Percentiles rank a stretch among this genome's conserved stretches.
Evolutionary conservation across 106 monocot species (phyloP).

Genomic region (Gastrodia elata): DNA sequence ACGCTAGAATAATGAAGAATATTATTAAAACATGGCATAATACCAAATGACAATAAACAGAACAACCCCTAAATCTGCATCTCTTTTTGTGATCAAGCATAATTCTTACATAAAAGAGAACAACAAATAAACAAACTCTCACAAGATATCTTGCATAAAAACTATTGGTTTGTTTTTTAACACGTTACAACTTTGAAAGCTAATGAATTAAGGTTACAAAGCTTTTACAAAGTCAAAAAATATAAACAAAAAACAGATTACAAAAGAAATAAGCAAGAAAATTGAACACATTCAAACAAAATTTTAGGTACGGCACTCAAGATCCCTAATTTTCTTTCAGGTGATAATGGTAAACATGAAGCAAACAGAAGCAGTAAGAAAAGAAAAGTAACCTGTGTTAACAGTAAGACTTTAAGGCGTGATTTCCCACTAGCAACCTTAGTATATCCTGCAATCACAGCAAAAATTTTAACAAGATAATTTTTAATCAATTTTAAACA

Average conservation of each 20-base stretch:
- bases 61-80: background rate
- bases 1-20: too few relatives aligned
- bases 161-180: background rate
- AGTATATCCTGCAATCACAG: conserved; percentile 50
- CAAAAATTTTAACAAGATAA: background rate
- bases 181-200: background rate
- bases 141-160: too few relatives aligned
- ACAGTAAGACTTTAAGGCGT: conserved; percentile 39
- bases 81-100: background rate
- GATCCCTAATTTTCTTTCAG: background rate
- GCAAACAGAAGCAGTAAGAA: background rate
- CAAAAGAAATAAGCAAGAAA: too few relatives aligned
- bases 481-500: background rate
- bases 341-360: background rate
- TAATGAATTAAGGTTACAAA: background rate
- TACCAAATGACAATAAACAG: too few relatives aligned
- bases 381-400: conserved; percentile 23
- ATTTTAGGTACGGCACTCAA: background rate
- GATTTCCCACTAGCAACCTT: conserved; percentile 73
- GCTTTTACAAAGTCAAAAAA: background rate
- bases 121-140: background rate
- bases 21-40: too few relatives aligned
- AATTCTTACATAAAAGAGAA: background rate
- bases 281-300: background rate
- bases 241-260: background rate